Percentiles rank a stretch among this genome's conserved stretches.
Conservation (phyloP, 2,329 filamentous ascomycete species). For the Chlorencoelia australis region DNA sequence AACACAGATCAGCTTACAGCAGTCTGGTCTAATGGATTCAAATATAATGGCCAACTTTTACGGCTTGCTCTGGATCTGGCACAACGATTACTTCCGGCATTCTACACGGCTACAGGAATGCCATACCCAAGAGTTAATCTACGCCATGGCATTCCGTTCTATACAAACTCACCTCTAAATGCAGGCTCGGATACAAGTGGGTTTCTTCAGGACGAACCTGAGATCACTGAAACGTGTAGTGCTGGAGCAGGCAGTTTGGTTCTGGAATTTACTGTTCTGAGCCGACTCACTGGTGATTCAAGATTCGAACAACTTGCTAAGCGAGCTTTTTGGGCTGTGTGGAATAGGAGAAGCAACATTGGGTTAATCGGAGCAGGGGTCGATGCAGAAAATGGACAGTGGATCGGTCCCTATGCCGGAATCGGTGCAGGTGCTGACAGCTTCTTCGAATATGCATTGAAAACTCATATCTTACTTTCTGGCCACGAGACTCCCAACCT, state of each 20-base stretch:
- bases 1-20: conserved; percentile 43
- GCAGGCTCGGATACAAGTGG: conserved; percentile 39
- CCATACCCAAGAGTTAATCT: conserved; percentile 94
- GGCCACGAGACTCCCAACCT: conserved; percentile 53
- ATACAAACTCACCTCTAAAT: conserved; percentile 74
- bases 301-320: conserved; percentile 89
- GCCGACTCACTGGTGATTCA: conserved; percentile 72
- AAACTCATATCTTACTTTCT: conserved; percentile 84
- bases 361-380: conserved; percentile 86
- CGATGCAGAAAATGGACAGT: conserved; percentile 81
- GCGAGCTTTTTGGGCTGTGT: conserved; percentile 94
- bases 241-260: conserved; percentile 94
- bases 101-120: conserved; percentile 82
- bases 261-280: conserved; percentile 85
- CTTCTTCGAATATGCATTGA: conserved; percentile 97
- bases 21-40: conserved; percentile 64
- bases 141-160: conserved; percentile 83
- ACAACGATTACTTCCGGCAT: conserved; percentile 77
- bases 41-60: conserved; percentile 82
- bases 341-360: conserved; percentile 74
- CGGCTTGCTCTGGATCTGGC: conserved; percentile 82
- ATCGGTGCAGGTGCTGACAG: conserved; percentile 96
- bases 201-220: conserved; percentile 31
- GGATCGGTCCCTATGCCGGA: conserved; percentile 82
- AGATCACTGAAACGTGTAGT: conserved; percentile 93